Evolutionary conservation across 75 land plant genomes (phyloP), one percentile per base, ranked within the genome.

Genomic region (Pinus taeda): DNA sequence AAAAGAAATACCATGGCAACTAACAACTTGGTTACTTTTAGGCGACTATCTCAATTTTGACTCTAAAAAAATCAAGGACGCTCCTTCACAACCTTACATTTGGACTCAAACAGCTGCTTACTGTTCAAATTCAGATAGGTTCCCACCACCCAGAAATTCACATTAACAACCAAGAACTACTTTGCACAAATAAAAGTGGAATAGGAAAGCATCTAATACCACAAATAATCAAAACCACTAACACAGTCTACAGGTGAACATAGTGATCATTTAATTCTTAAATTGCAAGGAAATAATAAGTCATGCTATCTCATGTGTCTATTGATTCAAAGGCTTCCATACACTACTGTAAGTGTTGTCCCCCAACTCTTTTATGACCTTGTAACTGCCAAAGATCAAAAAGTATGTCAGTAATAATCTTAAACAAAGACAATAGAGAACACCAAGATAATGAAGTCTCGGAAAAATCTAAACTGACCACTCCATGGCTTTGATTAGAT

Each of bases 271-370:
- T 74, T 56, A 20, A 12, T 53, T 62, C 73, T 76, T 61, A 58
- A 57, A 63, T 2, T 61, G 22, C 17, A 29, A 14, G 29, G 58
- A 37, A 45, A 59, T 49, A 49, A 49, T 8, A 49, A 8, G 53
- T 8, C 95, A 81, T 83, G 92, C 95, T 85, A 85, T 85, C 55
- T 94, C 95, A 67, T 78, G 76, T 20, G 87, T 85, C 60, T 78
- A 72, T 0, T 62, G 60, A 79, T 89, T 79, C 7, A 90, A 24
- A 65, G 95, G 93, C 74, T 85, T 90, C 79, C 79, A 93, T 18
- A 94, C 97, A 82, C 60, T 83, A 39, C 97, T 95, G 76, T 88
- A 94, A 62, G 95, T 88, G 59, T 95, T 95, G 88, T 94, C 95
- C 8, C 97, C 97, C 75, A 94, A 75, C 84, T 92, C 94, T 66